Evolutionary conservation across 2,329 filamentous ascomycete species (phyloP), one percentile per base, ranked within the genome.

Genomic region (Tolypocladium album): DNA sequence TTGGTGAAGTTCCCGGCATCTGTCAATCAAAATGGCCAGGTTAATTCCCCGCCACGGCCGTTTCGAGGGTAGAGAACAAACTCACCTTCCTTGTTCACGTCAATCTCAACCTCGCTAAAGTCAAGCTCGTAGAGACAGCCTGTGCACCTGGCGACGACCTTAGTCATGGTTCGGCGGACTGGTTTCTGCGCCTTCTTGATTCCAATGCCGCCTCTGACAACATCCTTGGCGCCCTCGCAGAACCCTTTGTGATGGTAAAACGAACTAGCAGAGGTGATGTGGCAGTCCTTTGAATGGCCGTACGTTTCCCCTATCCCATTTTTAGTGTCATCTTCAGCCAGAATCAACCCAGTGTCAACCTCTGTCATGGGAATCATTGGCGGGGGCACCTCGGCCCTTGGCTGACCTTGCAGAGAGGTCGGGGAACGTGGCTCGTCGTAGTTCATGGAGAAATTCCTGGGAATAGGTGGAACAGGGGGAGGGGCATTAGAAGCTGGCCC

Each of bases 231-330:
- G 1, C 82, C 82, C 24, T 78, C 75, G 52, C 82, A 85, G 64
- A 84, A 83, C 1, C 81, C 81, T 59, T 81, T 82, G 43, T 79
- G 71, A 12, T 77, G 70, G 57, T 80, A 77, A 62, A 83, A 83
- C 0, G 81, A 83, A 63, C 80, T 82, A 12, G 70, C 62, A 2
- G 66, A 62, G 12, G 70, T 75, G 42, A 84, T 80, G 7, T 65
- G 74, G 63, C 75, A 78, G 55, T 79, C 76, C 20, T 58, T 60
- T 3, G 53, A 40, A 9, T 47, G 57, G 9, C 40, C n/a, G n/a
- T 61, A 20, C 11, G 57, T 55, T 38, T 38, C 42, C 13, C 22
- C 40, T 2, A 31, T 27, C 22, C 27, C 42, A n/a, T 22, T 58
- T 12, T 27, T 7, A 27, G 27, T 24, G 4, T 20, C 11, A 39